Evolutionary conservation across 345 rosid genomes (phyloP).

Genomic region (Hypericum androsaemum): DNA sequence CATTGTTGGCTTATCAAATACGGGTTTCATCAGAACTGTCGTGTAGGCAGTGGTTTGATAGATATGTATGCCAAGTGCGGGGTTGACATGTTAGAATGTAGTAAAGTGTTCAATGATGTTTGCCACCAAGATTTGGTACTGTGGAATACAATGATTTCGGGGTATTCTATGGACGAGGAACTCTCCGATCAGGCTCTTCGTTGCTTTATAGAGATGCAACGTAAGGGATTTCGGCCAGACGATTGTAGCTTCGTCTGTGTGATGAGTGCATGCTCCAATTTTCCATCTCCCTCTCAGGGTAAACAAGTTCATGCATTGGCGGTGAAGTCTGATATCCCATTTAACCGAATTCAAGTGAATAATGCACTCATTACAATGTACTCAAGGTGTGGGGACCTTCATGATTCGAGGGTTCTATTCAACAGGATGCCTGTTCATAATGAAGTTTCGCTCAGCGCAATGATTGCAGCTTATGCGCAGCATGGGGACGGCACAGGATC

Average conservation of each 20-base stretch:
- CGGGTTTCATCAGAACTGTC: conserved; percentile 65
- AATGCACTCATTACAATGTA: conserved; percentile 68
- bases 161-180: conserved; percentile 58
- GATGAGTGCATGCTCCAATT: conserved; percentile 60
- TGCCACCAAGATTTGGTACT: conserved; percentile 53
- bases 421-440: conserved; percentile 64
- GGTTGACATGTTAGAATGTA: conserved; percentile 38
- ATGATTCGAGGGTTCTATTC: conserved; percentile 52
- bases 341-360: conserved; percentile 55
- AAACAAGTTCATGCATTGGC: conserved; percentile 70
- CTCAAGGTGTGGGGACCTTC: conserved; percentile 62
- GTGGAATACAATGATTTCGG: conserved; percentile 91
- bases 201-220: conserved; percentile 52
- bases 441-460: conserved; percentile 57
- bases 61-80: conserved; percentile 80
- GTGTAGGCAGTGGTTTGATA: conserved; percentile 82
- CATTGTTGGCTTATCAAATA: conserved; percentile 54
- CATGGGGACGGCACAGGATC: conserved; percentile 59
- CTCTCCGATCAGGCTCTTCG: conserved; percentile 58
- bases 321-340: conserved; percentile 56
- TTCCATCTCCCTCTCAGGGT: conserved; percentile 71
- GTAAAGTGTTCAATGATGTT: conserved; percentile 66
- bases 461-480: conserved; percentile 75
- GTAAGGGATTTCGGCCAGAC: conserved; percentile 56
- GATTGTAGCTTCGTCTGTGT: conserved; percentile 84